A percentile compares a stretch with the other conserved stretches of the same genome.
Evolutionary conservation across 1,284 basidiomycete genomes (phyloP).

Genomic region (Cutaneotrichosporon arboriforme): DNA sequence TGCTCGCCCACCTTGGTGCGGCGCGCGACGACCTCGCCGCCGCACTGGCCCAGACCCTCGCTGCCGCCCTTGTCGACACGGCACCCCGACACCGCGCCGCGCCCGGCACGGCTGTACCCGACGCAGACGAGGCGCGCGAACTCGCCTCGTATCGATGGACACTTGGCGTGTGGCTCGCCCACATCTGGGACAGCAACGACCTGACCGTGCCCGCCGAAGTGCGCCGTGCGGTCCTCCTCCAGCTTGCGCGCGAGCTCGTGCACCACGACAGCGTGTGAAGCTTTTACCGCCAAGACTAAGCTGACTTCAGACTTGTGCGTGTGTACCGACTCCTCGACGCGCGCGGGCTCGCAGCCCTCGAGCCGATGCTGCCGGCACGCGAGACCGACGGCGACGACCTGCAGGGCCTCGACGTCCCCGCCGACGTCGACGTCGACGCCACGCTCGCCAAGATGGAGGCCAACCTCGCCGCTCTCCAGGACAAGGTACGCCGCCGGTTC

Average conservation of each 20-base stretch:
- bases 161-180: slow-evolving; percentile 14
- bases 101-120: not conserved
- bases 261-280: slow-evolving; percentile 16
- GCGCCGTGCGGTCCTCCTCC: slow-evolving; percentile 1
- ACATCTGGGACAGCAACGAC: slow-evolving; percentile 4
- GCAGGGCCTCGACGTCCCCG: slow-evolving; percentile 15
- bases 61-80: slow-evolving; percentile 8
- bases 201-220: slow-evolving; percentile 8
- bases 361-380: not conserved
- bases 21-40: not conserved
- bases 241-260: slow-evolving; percentile 14
- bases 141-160: slow-evolving; percentile 18
- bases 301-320: slow-evolving; percentile 8
- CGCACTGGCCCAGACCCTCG: slow-evolving; percentile 7
- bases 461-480: slow-evolving; percentile 10
- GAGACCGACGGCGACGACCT: slow-evolving; percentile 9
- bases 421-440: slow-evolving; percentile 8
- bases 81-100: slow-evolving; percentile 5
- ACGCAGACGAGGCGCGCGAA: slow-evolving; percentile 12
- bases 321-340: slow-evolving; percentile 6
- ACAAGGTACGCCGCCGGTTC: slow-evolving; percentile 4
- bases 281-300: not conserved
- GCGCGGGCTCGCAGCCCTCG: not conserved
- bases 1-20: slow-evolving; percentile 6
- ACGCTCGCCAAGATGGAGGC: slow-evolving; percentile 13